These are phyloP conservation scores for Chaetomium cochliodes DNA, from an alignment of 495 filamentous ascomycete genomes.

Conservation along the genomic window DNA sequence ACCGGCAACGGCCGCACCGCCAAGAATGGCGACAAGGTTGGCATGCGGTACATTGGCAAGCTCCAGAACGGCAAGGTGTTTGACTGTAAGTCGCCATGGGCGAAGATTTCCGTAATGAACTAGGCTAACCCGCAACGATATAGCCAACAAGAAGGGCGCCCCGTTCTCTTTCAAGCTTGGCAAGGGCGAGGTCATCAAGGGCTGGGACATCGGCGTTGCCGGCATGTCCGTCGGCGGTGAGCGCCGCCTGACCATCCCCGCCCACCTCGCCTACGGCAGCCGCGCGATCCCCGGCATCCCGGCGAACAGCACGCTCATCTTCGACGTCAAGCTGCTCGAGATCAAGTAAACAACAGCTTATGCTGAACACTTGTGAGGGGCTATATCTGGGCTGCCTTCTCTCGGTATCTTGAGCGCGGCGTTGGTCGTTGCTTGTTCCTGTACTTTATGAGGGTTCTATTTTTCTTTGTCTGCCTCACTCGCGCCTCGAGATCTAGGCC, in stretches of 20 bases:
- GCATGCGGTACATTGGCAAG: constrained; percentile 98
- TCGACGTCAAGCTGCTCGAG: constrained; percentile 86
- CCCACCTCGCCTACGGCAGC: constrained; percentile 82
- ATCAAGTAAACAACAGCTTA: constrained; percentile 49
- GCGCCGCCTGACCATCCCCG: constrained; percentile 84
- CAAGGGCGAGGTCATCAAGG: constrained; percentile 93
- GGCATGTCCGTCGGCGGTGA: constrained; percentile 93
- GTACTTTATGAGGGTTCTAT: constrained; percentile 25
- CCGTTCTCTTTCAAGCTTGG: constrained; percentile 95
- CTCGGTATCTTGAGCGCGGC: constrained; percentile 21
- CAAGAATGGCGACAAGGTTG: constrained; percentile 81
- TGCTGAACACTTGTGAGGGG: not conserved
- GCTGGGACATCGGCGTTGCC: constrained; percentile 91
- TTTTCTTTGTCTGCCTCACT: constrained; percentile 16
- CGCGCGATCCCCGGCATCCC: constrained; percentile 78
- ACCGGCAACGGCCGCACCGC: constrained; percentile 73
- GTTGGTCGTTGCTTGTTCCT: constrained; percentile 14
- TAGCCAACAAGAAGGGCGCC: constrained; percentile 95
- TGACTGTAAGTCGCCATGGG: constrained; percentile 62
- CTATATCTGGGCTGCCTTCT: constrained; percentile 9
- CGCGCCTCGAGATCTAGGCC: constrained; percentile 6
- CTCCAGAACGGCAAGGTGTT: constrained; percentile 88
- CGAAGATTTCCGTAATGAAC: not conserved
- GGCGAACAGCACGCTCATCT: constrained; percentile 81
- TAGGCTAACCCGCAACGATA: constrained; percentile 34